phyloP scores from a whole-genome alignment of 768 basidiomycete species.

The Strobilomyces confusus region DNA sequence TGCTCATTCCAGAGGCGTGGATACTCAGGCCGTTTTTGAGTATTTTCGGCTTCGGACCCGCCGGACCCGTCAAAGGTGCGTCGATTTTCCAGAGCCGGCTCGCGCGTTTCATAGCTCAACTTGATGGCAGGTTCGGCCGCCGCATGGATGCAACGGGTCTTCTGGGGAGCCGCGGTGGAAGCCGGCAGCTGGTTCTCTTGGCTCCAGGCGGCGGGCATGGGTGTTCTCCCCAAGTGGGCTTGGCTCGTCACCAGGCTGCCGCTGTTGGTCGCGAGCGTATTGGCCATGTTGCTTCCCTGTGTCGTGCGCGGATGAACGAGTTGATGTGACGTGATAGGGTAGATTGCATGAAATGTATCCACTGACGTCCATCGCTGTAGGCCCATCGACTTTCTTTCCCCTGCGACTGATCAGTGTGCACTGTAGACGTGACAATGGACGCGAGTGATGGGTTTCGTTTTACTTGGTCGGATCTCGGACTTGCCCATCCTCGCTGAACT shows the following conservation, averaged over 20 bases:
- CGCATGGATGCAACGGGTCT: not conserved
- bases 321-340: not conserved
- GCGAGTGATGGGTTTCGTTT: too few relatives aligned
- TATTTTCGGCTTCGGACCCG: constrained; percentile 15
- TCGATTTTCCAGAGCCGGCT: not conserved
- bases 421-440: too few relatives aligned
- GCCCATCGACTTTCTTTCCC: too few relatives aligned
- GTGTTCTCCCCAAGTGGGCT: constrained; percentile 5
- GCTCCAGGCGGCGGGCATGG: constrained; percentile 16
- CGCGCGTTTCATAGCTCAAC: not conserved
- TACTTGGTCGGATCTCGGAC: constrained; percentile 89
- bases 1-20: not conserved
- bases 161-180: not conserved
- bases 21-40: constrained; percentile 11
- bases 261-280: not conserved
- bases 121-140: constrained; percentile 10
- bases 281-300: not conserved
- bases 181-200: not conserved
- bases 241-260: not conserved
- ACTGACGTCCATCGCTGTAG: too few relatives aligned
- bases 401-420: too few relatives aligned
- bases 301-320: not conserved
- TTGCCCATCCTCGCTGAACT: constrained; percentile 91
- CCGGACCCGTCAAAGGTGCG: constrained; percentile 1
- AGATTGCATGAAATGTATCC: too few relatives aligned